These are phyloP conservation scores for Podospora comata DNA, from an alignment of 495 filamentous ascomycete species.

Conservation along the genomic window DNA sequence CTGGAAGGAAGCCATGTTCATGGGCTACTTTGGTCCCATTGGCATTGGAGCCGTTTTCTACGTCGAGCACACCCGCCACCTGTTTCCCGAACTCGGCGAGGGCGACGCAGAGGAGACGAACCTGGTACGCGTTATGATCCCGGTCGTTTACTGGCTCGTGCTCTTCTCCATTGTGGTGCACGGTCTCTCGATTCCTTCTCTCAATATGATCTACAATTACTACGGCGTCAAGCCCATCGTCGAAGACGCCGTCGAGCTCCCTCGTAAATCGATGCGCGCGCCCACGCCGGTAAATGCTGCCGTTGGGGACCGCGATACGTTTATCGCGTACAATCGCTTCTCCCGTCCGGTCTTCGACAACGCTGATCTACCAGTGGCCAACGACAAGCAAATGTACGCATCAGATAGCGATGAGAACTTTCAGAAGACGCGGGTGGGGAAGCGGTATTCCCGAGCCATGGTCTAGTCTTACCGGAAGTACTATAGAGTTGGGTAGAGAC, in stretches of 20 bases:
- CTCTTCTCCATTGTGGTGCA: constrained; percentile 58
- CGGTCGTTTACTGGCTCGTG: constrained; percentile 58
- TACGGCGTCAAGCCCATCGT: constrained; percentile 45
- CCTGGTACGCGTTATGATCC: constrained; percentile 48
- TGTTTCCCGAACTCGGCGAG: constrained; percentile 50
- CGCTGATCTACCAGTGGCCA: constrained; percentile 3
- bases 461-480: no score
- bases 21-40: constrained; percentile 89
- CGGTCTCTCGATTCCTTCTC: constrained; percentile 53
- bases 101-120: constrained; percentile 54
- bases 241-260: constrained; percentile 52
- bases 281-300: constrained; percentile 52
- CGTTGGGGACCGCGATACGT: constrained; percentile 33
- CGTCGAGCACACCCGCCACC: constrained; percentile 57
- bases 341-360: constrained; percentile 40
- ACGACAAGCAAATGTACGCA: no score
- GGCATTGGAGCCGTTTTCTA: constrained; percentile 87
- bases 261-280: constrained; percentile 48
- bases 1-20: constrained; percentile 66
- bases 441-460: no score
- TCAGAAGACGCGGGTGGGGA: no score
- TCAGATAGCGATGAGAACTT: no score
- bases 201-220: constrained; percentile 47
- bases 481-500: no score
- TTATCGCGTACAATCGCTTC: constrained; percentile 59